Percentiles rank a stretch among this genome's conserved stretches.
phyloP scores from a whole-genome alignment of 192 early-diverging fungal species.

The Rhizoclosmatium globosum region DNA sequence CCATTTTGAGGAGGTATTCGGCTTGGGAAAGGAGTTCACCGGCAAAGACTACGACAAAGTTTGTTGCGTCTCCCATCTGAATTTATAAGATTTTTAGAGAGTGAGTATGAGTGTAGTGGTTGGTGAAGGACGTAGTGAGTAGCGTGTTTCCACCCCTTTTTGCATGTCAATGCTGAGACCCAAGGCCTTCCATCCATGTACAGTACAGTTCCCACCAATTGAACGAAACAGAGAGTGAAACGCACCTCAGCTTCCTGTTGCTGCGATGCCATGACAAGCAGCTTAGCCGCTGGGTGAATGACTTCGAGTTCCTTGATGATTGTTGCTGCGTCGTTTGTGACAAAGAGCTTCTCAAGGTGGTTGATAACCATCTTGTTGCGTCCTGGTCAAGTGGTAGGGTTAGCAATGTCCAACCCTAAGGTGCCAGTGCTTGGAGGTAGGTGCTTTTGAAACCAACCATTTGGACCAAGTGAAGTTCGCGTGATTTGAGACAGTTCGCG shows the following conservation, averaged over 20 bases:
- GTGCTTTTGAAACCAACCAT: constrained; percentile 65
- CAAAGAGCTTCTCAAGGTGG: constrained; percentile 97
- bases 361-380: constrained; percentile 99
- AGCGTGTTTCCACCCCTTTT: constrained; percentile 9
- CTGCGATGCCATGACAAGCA: constrained; percentile 95
- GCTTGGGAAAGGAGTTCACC: constrained; percentile 95
- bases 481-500: constrained; percentile 93
- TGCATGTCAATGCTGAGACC: background rate
- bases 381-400: constrained; percentile 50
- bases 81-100: background rate
- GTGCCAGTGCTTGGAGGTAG: background rate
- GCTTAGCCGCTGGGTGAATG: constrained; percentile 95
- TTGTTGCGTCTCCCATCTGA: constrained; percentile 93
- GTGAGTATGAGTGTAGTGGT: background rate
- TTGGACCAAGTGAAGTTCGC: constrained; percentile 95
- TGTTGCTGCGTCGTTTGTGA: constrained; percentile 98
- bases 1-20: constrained; percentile 91
- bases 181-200: background rate
- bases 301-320: constrained; percentile 98
- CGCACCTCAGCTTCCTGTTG: constrained; percentile 94
- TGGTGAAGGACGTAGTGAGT: background rate
- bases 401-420: background rate
- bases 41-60: constrained; percentile 93
- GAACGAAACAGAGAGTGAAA: background rate
- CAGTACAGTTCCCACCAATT: background rate